phyloP scores from a whole-genome alignment of 163 green algal genomes.

The Prototheca wickerhamii region DNA sequence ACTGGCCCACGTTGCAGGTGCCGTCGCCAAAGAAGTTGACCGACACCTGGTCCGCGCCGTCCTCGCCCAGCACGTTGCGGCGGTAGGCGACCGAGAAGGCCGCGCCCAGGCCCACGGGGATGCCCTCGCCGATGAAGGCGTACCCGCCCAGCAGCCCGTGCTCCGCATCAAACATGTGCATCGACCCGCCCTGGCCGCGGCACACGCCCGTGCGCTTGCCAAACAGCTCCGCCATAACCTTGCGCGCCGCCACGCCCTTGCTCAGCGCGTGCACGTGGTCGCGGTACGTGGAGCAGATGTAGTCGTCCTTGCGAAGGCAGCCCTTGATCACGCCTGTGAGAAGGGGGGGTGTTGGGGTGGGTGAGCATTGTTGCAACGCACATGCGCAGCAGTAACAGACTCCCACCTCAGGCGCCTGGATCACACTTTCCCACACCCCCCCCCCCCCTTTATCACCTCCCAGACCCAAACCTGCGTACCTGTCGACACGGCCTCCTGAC shows the following conservation, averaged over 20 bases:
- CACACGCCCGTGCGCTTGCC: conserved; percentile 94
- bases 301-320: conserved; percentile 77
- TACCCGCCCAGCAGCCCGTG: conserved; percentile 76
- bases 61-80: conserved; percentile 66
- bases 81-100: conserved; percentile 85
- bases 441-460: background rate
- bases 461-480: conserved; percentile 10
- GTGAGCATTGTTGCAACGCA: too few relatives aligned
- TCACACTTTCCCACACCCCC: background rate
- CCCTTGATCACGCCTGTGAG: conserved; percentile 33
- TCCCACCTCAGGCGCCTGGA: too few relatives aligned
- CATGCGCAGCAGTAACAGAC: too few relatives aligned
- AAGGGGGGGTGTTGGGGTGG: background rate
- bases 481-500: conserved; percentile 81
- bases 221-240: conserved; percentile 97
- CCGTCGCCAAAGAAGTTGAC: conserved; percentile 85
- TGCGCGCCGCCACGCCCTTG: conserved; percentile 51
- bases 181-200: conserved; percentile 87
- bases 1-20: conserved; percentile 89
- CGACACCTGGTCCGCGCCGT: conserved; percentile 68
- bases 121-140: conserved; percentile 92
- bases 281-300: conserved; percentile 94
- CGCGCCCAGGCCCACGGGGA: conserved; percentile 87
- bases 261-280: conserved; percentile 96
- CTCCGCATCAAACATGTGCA: conserved; percentile 96